phyloP scores from a whole-genome alignment of 768 basidiomycete species.

The Kwoniella bestiolae region DNA sequence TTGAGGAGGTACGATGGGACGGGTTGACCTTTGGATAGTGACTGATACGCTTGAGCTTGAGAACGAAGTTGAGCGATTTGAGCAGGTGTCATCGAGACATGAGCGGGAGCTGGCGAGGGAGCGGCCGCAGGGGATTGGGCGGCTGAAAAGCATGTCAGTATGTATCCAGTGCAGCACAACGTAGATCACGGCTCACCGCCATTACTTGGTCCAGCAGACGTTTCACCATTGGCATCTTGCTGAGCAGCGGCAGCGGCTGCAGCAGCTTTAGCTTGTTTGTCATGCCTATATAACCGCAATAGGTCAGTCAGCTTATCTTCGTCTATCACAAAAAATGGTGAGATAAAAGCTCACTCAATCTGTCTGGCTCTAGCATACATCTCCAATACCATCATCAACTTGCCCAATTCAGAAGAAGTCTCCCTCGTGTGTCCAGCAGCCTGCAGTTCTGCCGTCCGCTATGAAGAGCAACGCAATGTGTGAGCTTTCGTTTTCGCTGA shows the following conservation, averaged over 20 bases:
- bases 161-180: too few relatives aligned
- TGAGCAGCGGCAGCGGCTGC: conserved; percentile 17
- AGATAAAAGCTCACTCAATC: conserved; percentile 30
- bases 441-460: conserved; percentile 41
- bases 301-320: conserved; percentile 1
- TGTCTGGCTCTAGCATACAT: conserved; percentile 38
- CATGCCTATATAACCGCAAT: conserved; percentile 1
- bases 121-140: conserved; percentile 9
- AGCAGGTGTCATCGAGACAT: conserved; percentile 52
- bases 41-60: conserved; percentile 55
- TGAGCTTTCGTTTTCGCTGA: too few relatives aligned
- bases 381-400: conserved; percentile 43
- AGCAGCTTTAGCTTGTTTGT: conserved; percentile 24
- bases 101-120: conserved; percentile 13
- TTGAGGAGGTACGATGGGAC: conserved; percentile 54
- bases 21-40: conserved; percentile 51
- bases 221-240: conserved; percentile 14
- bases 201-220: conserved; percentile 21
- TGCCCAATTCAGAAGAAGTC: conserved; percentile 32
- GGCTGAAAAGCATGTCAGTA: too few relatives aligned
- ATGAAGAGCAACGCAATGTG: not conserved
- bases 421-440: conserved; percentile 44
- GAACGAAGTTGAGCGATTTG: conserved; percentile 57
- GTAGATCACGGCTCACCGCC: conserved; percentile 7
- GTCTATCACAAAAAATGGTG: not conserved